Conservation (phyloP, 1,139 yeast genomes). For the Candida sp. region DNA sequence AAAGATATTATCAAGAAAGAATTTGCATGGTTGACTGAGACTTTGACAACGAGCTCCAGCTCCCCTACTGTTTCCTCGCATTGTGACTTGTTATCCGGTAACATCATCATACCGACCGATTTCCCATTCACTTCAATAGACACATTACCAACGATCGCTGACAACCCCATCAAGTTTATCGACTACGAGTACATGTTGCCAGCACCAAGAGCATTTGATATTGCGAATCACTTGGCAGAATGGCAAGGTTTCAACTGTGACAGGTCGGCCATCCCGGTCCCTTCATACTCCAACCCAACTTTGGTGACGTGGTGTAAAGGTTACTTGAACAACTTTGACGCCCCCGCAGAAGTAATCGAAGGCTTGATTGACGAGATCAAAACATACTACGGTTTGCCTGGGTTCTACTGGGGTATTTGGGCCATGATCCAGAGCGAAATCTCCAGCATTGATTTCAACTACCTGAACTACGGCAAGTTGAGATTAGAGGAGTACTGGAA, state of each 20-base stretch:
- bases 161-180: conserved; percentile 65
- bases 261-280: conserved; percentile 60
- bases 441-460: conserved; percentile 77
- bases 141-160: conserved; percentile 27
- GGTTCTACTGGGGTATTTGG: conserved; percentile 90
- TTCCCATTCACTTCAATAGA: conserved; percentile 17
- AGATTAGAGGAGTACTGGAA: conserved; percentile 72
- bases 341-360: conserved; percentile 26
- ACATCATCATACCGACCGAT: conserved; percentile 62
- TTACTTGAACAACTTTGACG: conserved; percentile 42
- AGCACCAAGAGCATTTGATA: conserved; percentile 82
- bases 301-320: conserved; percentile 60
- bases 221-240: conserved; percentile 86
- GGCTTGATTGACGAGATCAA: conserved; percentile 57
- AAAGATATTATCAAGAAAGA: conserved; percentile 49
- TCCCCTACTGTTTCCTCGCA: conserved; percentile 71
- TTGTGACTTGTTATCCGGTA: conserved; percentile 76
- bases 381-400: conserved; percentile 77
- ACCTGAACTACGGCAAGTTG: conserved; percentile 60
- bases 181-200: conserved; percentile 86
- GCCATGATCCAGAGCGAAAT: conserved; percentile 76
- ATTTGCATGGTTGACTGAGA: conserved; percentile 55
- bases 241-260: conserved; percentile 89
- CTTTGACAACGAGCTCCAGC: conserved; percentile 31
- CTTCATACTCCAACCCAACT: conserved; percentile 43